A percentile compares a stretch with the other conserved stretches of the same genome.
phyloP scores from a whole-genome alignment of 75 land plant species.

The Selaginella moellendorffii region DNA sequence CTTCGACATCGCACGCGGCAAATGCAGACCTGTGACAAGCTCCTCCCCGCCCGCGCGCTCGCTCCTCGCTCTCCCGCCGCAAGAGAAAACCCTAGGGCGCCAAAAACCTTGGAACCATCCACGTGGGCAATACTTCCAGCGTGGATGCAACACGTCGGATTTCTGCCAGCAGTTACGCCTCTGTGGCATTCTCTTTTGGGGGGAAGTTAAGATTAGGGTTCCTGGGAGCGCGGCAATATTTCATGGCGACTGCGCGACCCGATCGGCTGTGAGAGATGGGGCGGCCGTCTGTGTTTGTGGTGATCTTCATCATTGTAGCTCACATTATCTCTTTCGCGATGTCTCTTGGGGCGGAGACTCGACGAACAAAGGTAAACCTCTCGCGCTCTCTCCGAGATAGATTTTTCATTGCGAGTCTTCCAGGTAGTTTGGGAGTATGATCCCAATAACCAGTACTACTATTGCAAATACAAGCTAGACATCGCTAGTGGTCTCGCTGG shows the following conservation, averaged over 20 bases:
- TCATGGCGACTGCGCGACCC: too few species aligned
- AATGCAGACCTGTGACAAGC: too few species aligned
- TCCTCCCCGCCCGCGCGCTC: too few species aligned
- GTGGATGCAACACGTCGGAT: background rate
- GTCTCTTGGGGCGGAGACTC: background rate
- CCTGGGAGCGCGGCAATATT: background rate
- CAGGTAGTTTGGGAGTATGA: slow-evolving; percentile 18
- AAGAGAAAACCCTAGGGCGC: background rate
- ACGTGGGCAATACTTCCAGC: background rate
- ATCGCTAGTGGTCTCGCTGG: slow-evolving; percentile 22
- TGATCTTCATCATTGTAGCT: background rate
- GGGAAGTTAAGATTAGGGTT: background rate
- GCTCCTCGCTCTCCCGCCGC: too few species aligned
- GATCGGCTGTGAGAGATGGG: too few species aligned
- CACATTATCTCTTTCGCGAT: background rate
- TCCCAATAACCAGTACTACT: slow-evolving; percentile 15
- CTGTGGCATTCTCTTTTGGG: background rate
- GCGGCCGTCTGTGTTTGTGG: background rate
- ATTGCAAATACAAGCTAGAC: slow-evolving; percentile 22
- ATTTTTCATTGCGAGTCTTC: background rate
- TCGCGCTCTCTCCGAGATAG: too few species aligned
- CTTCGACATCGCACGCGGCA: slow-evolving; percentile 64
- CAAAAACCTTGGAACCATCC: background rate
- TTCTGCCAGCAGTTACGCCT: background rate
- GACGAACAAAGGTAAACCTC: background rate